Conservation (phyloP, 129 eudicot species). For the Kitagawia praeruptora region DNA sequence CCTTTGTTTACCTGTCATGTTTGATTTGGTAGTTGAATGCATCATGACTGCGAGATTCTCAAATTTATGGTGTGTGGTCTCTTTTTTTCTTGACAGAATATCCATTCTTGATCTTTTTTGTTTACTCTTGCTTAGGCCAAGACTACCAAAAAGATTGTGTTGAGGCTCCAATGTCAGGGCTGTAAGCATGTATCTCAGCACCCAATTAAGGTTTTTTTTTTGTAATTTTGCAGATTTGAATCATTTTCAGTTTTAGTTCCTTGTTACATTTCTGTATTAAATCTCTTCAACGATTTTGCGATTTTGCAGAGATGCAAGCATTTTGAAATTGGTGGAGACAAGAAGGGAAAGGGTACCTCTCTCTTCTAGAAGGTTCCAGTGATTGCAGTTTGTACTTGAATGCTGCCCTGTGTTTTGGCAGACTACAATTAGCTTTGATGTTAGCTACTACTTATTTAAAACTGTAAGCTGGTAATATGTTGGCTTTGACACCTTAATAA, state of each 20-base stretch:
- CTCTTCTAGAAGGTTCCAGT: conserved; percentile 1
- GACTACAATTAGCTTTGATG: not conserved
- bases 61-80: not conserved
- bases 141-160: conserved; percentile 18
- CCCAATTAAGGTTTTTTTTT: conserved; percentile 13
- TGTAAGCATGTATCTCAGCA: conserved; percentile 20
- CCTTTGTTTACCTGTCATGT: not conserved
- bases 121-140: conserved; percentile 10
- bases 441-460: not conserved
- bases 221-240: not conserved
- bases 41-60: not conserved
- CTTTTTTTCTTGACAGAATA: not conserved
- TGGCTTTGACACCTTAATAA: not conserved
- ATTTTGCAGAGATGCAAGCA: conserved; percentile 16
- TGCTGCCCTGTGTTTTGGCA: not conserved
- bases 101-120: not conserved
- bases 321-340: conserved; percentile 20
- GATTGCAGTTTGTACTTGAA: not conserved
- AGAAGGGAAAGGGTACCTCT: conserved; percentile 18
- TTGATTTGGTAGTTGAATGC: not conserved
- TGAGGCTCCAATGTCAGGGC: conserved; percentile 17
- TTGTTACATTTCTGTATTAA: not conserved
- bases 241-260: not conserved
- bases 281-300: not conserved
- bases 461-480: not conserved